These are phyloP conservation scores for Sideroxylon spinosum DNA, from an alignment of 179 eudicot species.

Conservation along the genomic window DNA sequence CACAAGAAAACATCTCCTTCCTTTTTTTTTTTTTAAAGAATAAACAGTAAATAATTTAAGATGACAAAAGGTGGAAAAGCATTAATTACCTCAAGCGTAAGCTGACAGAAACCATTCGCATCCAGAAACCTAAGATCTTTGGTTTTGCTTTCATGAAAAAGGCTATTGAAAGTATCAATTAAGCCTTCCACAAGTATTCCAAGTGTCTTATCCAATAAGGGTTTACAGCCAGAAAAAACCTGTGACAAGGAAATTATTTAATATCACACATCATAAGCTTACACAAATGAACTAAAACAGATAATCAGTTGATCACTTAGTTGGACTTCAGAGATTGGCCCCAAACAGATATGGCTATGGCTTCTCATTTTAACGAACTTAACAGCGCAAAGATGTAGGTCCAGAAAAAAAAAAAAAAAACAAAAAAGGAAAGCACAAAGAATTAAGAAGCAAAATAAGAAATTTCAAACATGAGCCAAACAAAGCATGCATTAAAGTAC, in stretches of 20 bases:
- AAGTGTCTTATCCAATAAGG: constrained; percentile 79
- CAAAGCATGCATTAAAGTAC: constrained; percentile 33
- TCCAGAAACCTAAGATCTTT: constrained; percentile 71
- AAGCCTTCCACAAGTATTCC: constrained; percentile 93
- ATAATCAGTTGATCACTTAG: not conserved
- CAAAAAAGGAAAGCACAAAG: not conserved
- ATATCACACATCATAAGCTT: constrained; percentile 6
- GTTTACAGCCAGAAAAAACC: constrained; percentile 97
- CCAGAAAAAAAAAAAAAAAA: not conserved
- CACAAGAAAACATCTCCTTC: not conserved
- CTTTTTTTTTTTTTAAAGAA: not conserved
- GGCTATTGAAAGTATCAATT: constrained; percentile 77
- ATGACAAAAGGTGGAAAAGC: not conserved
- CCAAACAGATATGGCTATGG: not conserved
- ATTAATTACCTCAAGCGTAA: constrained; percentile 82
- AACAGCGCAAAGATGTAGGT: not conserved
- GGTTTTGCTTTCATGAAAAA: constrained; percentile 66
- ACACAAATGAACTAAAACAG: not conserved
- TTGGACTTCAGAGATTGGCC: constrained; percentile 3
- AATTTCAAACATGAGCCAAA: not conserved
- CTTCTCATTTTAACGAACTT: not conserved
- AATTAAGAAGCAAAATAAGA: not conserved
- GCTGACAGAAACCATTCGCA: constrained; percentile 93
- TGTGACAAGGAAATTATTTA: constrained; percentile 23
- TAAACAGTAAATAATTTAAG: not conserved